A percentile compares a stretch with the other conserved stretches of the same genome.
Conservation (phyloP, 176 grass and related monocot genomes). For the Otatea glauca region DNA sequence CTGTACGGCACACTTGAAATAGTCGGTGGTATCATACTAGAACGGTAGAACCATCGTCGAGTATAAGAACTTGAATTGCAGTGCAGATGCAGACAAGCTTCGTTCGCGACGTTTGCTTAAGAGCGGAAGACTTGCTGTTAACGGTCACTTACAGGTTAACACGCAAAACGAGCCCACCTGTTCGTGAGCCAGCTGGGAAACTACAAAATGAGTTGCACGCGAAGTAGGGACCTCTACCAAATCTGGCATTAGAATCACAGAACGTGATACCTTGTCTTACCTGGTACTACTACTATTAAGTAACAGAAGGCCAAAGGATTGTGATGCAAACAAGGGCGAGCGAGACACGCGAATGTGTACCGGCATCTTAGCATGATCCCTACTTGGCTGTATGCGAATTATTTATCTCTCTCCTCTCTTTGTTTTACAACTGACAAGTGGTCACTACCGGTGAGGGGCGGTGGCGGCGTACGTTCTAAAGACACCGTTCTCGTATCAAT, state of each 20-base stretch:
- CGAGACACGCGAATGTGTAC: neutral
- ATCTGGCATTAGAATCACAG: neutral
- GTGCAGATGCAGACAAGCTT: too few species aligned
- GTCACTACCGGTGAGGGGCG: neutral
- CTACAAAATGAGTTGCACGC: neutral
- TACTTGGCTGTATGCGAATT: neutral
- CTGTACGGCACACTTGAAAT: neutral
- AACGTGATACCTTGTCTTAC: neutral
- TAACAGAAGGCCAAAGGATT: neutral
- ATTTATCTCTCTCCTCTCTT: neutral
- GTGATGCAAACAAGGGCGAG: neutral
- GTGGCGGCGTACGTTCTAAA: conserved; percentile 33
- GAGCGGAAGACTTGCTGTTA: neutral
- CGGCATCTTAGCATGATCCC: conserved; percentile 11
- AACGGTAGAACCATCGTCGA: too few species aligned
- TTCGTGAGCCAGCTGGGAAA: neutral
- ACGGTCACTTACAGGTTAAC: neutral
- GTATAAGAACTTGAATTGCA: too few species aligned
- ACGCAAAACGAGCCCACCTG: neutral
- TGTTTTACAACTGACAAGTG: neutral
- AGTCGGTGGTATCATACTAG: neutral
- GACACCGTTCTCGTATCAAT: conserved; percentile 3
- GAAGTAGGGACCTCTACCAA: neutral
- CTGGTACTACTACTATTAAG: neutral
- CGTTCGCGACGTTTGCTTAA: neutral